These are phyloP conservation scores for Breynia disticha DNA, from an alignment of 441 rosid genomes.

Conservation along the genomic window DNA sequence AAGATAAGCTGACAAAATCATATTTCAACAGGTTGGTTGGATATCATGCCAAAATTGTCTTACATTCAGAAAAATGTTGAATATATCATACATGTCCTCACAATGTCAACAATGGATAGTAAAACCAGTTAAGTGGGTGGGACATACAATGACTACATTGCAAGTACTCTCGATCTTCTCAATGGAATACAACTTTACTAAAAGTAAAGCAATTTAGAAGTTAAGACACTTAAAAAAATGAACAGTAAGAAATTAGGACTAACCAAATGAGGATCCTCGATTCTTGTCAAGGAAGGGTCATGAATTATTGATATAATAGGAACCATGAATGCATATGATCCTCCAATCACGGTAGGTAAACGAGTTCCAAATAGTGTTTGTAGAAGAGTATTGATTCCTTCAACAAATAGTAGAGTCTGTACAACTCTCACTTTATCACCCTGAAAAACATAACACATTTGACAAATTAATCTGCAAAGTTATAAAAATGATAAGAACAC, in stretches of 20 bases:
- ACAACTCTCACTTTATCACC: conserved; percentile 96
- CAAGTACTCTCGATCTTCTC: too few relatives aligned
- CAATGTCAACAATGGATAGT: too few relatives aligned
- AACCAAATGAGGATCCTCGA: conserved; percentile 71
- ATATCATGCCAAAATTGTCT: too few relatives aligned
- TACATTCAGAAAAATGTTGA: too few relatives aligned
- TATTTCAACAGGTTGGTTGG: too few relatives aligned
- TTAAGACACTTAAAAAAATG: too few relatives aligned
- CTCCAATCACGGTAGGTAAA: conserved; percentile 90
- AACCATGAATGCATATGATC: conserved; percentile 96
- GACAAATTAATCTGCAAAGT: conserved; percentile 2
- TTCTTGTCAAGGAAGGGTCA: conserved; percentile 65
- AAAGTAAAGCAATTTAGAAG: too few relatives aligned
- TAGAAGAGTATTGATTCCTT: conserved; percentile 87
- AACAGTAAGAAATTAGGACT: conserved; percentile 15
- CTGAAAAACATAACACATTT: conserved; percentile 25
- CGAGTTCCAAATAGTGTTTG: conserved; percentile 93
- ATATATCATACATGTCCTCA: too few relatives aligned
- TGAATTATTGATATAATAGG: conserved; percentile 87
- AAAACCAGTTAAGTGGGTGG: too few relatives aligned
- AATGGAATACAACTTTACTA: too few relatives aligned
- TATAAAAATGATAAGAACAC: neutral
- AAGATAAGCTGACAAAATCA: too few relatives aligned
- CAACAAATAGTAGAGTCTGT: conserved; percentile 85
- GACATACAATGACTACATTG: too few relatives aligned